Evolutionary conservation across 2,329 filamentous ascomycete genomes (phyloP).

Genomic region (Leptographium flavum): DNA sequence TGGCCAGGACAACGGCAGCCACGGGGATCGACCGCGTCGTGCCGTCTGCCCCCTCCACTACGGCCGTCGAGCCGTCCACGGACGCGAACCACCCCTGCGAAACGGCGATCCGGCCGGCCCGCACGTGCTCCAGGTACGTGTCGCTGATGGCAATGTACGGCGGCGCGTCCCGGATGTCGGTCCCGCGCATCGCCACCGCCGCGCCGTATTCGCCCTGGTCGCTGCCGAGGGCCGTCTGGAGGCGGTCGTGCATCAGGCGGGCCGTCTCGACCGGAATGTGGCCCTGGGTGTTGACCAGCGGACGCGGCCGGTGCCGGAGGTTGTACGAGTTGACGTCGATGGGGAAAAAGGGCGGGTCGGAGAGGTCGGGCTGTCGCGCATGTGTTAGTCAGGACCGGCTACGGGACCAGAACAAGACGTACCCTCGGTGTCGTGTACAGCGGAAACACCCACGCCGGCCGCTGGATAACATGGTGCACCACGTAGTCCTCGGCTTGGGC

Average conservation of each 20-base stretch:
- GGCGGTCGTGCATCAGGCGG: conserved; percentile 35
- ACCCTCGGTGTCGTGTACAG: conserved; percentile 38
- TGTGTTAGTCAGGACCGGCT: not conserved
- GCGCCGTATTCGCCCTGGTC: conserved; percentile 38
- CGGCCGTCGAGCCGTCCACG: conserved; percentile 20
- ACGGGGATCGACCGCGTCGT: conserved; percentile 23
- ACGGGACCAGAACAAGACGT: conserved; percentile 1
- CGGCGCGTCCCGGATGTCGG: conserved; percentile 32
- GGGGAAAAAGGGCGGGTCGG: conserved; percentile 51
- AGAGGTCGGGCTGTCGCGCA: conserved; percentile 26
- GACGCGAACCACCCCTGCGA: conserved; percentile 31
- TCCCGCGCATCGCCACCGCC: conserved; percentile 23
- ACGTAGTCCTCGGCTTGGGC: conserved; percentile 33
- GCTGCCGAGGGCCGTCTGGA: conserved; percentile 31
- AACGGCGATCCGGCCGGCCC: conserved; percentile 43
- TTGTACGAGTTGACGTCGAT: conserved; percentile 63
- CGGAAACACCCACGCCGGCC: conserved; percentile 60
- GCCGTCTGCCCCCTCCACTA: not conserved
- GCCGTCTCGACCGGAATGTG: conserved; percentile 47
- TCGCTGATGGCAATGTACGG: conserved; percentile 58
- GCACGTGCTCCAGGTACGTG: conserved; percentile 59
- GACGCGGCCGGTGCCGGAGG: conserved; percentile 42
- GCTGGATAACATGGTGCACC: conserved; percentile 54
- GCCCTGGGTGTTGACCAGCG: conserved; percentile 49
- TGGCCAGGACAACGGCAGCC: conserved; percentile 57